Evolutionary conservation across 1,284 basidiomycete genomes (phyloP).

Genomic region (Ceratobasidium sp.): DNA sequence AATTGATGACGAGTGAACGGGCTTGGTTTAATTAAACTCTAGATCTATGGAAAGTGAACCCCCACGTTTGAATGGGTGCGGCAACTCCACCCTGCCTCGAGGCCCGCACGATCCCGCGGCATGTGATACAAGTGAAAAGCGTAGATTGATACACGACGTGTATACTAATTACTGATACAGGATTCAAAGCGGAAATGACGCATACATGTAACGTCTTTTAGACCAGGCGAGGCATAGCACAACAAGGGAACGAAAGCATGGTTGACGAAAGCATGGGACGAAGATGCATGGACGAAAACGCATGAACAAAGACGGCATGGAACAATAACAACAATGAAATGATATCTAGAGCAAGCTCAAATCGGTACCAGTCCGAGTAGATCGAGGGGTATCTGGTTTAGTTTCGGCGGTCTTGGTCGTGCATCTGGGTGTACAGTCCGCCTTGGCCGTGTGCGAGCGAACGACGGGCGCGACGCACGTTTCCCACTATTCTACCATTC

Average conservation of each 20-base stretch:
- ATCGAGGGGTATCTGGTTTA: neutral
- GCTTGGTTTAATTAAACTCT: too few species aligned
- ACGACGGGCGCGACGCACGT: slow-evolving; percentile 6
- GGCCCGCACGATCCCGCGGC: too few species aligned
- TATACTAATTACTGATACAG: too few species aligned
- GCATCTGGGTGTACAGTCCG: slow-evolving; percentile 24
- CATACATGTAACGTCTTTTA: too few species aligned
- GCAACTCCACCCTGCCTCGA: too few species aligned
- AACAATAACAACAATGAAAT: neutral
- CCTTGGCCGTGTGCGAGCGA: neutral
- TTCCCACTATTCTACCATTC: neutral
- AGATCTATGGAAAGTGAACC: too few species aligned
- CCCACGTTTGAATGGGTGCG: too few species aligned
- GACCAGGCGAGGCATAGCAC: neutral
- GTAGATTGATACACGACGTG: too few species aligned
- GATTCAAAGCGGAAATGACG: too few species aligned
- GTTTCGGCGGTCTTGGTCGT: neutral
- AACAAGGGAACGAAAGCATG: too few species aligned
- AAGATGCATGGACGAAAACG: neutral
- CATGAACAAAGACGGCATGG: neutral
- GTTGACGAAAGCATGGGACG: neutral
- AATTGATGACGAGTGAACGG: too few species aligned
- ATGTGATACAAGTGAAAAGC: too few species aligned
- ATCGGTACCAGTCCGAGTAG: neutral
- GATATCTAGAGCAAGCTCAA: neutral